Base-by-base conservation (phyloP, 1,284 basidiomycete species). In the Fomitopsis schrenkii region DNA sequence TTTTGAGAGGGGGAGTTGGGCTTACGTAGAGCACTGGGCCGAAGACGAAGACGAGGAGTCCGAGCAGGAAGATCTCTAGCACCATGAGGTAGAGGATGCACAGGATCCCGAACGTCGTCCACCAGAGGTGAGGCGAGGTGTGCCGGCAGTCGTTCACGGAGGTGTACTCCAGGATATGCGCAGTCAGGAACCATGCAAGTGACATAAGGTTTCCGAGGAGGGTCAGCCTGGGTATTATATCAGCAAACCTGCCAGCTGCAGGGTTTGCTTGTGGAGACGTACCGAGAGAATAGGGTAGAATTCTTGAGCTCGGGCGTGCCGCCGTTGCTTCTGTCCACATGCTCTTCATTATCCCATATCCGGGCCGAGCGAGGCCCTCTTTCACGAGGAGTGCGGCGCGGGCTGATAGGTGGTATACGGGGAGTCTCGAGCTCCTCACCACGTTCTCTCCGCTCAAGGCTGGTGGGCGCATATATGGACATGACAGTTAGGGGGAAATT, bases 111-210 rank as follows among this genome's bases (percentile, higher is more conserved):
- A 93, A 92, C 40, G 83, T 84, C 45, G 92, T 80, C 88, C 89
- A 93, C 91, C 91, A 93, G 38, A 93, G 75, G 66, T 92, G 87
- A 5, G 91, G 91, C 8, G 90, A 83, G 0, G 86, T 78, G 62
- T 79, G 73, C 22, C 90, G 86, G 63, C 91, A 93, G 12, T 84
- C 83, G 65, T 86, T 78, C 36, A 90, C 76, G 10, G 89, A 88
- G 14, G 87, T 88, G 68, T 91, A 93, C 62, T 85, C 81, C 60
- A 93, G 76, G 35, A 92, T 86, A 68, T 93, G 88, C 8, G 90
- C 88, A 19, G 85, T 86, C 17, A 93, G 70, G 69, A 93, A 93
- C 90, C 91, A 93, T 59, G 81, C 83, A 14, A 93, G 70, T n/a
- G 87, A 88, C 62, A 90, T 72, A 59, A 90, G 72, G 17, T 88